Base-by-base conservation (phyloP, 2,329 filamentous ascomycete genomes). In the Coniochaeta prunicola region DNA sequence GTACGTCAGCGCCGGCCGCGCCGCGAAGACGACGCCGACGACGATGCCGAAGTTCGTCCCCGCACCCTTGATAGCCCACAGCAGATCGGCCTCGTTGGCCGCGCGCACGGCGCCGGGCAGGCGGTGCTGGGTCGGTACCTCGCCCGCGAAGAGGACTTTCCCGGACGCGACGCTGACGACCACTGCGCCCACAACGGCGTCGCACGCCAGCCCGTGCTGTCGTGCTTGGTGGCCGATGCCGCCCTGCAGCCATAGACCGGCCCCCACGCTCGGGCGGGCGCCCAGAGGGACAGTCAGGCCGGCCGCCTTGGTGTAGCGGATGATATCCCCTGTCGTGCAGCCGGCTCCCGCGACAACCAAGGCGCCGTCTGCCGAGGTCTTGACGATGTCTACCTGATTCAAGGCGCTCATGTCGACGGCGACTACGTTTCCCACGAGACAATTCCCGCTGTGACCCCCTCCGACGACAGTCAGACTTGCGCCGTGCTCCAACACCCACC, bases 191-290 rank as follows among this genome's bases (percentile, higher is more conserved):
- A 86, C 67, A 53, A 88, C 80, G 50, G 77, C 67, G 62, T 88
- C 84, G 62, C 82, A 86, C 2, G 82, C 61, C 13, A 88, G 81
- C 1, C 85, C 84, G 62, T 84, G 69, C 9, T 75, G 58, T 59
- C 84, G 74, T 36, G 79, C 65, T n/a, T 85, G 71, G 62, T 86
- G 83, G 1, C 84, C 84, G 55, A 88, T 84, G 57, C 85, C 84
- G 42, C 85, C 85, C 72, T 88, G 84, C 53, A 88, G 72, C 82
- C 83, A 87, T 15, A 84, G 63, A 0, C 85, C 85, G 0, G 82
- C 78, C 2, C 85, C 85, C 28, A 88, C 83, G 62, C 83, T 87
- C 62, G 85, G 85, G 6, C 85, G 81, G 28, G 82, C 67, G 2
- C 85, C 85, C 3, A 88, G 67, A 0, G 85, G 84, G 2, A 88